A percentile compares a stretch with the other conserved stretches of the same genome.
phyloP scores from a whole-genome alignment of 768 basidiomycete genomes.

The Tephrocybe rancida region DNA sequence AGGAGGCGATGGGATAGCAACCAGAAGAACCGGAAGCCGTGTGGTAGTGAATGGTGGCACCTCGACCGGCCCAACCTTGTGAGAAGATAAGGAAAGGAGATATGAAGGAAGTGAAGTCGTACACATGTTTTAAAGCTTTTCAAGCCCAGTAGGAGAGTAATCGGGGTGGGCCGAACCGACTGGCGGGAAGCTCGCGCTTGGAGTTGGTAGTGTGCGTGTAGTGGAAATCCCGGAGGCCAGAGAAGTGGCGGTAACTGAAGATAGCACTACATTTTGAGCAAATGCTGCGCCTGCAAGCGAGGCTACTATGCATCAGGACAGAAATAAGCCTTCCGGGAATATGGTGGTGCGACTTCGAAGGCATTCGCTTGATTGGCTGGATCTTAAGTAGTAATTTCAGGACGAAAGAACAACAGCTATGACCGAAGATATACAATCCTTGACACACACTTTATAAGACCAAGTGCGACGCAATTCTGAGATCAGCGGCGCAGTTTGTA shows the following conservation, averaged over 20 bases:
- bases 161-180: conserved; percentile 41
- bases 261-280: not conserved
- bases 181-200: conserved; percentile 33
- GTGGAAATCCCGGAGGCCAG: not conserved
- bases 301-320: not conserved
- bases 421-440: too few species aligned
- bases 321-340: not conserved
- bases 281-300: not conserved
- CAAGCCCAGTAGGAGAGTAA: conserved; percentile 39
- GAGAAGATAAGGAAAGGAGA: not conserved
- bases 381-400: not conserved
- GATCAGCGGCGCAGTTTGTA: too few species aligned
- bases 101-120: not conserved
- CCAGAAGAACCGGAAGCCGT: conserved; percentile 34
- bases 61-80: conserved; percentile 48
- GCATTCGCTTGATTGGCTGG: not conserved
- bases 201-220: not conserved
- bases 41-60: conserved; percentile 50
- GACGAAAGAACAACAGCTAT: not conserved
- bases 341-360: not conserved
- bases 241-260: not conserved
- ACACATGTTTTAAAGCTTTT: conserved; percentile 44
- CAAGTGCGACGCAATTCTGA: too few species aligned
- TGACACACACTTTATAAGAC: not conserved
- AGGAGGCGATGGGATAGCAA: conserved; percentile 43